Conservation (phyloP, 108 stramenopile genomes). For the Cyclotella baltica region DNA sequence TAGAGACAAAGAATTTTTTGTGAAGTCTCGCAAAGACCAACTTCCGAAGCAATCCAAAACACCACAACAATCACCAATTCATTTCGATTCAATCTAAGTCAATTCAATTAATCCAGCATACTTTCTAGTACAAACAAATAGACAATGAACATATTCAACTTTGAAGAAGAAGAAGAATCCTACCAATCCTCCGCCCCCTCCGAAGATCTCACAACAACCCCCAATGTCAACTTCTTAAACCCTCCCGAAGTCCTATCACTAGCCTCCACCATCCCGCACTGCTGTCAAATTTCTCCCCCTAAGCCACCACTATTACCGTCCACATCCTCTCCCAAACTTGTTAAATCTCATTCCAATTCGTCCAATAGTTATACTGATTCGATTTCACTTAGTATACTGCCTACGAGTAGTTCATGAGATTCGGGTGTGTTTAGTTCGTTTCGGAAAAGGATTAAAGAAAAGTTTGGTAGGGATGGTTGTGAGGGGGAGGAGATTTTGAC, state of each 20-base stretch:
- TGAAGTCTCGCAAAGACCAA: too few species aligned
- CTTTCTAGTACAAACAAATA: too few species aligned
- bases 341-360: too few species aligned
- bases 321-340: background rate
- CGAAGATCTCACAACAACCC: background rate
- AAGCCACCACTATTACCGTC: background rate
- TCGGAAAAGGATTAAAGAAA: background rate
- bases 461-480: background rate
- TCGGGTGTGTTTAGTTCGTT: background rate
- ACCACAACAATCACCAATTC: too few species aligned
- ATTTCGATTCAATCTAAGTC: too few species aligned
- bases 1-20: too few species aligned
- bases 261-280: constrained; percentile 23
- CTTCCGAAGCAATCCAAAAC: too few species aligned
- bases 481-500: background rate
- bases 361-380: background rate
- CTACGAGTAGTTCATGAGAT: background rate
- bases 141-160: constrained; percentile 7
- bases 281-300: constrained; percentile 20
- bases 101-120: too few species aligned
- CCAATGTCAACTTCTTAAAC: constrained; percentile 6
- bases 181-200: background rate
- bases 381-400: background rate
- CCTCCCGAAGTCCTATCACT: constrained; percentile 16
- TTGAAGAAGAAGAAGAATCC: constrained; percentile 9